These are phyloP conservation scores for Calcarisporium arbuscula DNA, from an alignment of 2,329 filamentous ascomycete species.

Conservation along the genomic window DNA sequence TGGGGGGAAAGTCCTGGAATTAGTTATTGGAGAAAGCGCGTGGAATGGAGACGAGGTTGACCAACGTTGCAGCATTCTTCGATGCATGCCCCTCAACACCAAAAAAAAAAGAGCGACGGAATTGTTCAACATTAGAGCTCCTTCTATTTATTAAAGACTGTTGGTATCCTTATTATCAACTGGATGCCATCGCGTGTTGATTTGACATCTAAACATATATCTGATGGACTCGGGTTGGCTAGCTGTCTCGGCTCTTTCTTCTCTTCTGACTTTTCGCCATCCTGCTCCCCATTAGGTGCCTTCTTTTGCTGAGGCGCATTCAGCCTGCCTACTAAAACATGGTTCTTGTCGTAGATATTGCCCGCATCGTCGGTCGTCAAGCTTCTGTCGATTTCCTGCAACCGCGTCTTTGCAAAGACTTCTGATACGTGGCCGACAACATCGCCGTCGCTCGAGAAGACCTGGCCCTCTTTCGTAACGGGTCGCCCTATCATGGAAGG, in stretches of 20 bases:
- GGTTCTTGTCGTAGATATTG: slow-evolving; percentile 51
- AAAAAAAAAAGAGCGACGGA: too few species aligned
- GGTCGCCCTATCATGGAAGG: slow-evolving; percentile 47
- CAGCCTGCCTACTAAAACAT: slow-evolving; percentile 57
- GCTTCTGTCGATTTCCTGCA: slow-evolving; percentile 45
- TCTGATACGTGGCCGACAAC: slow-evolving; percentile 69
- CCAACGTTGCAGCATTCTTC: too few species aligned
- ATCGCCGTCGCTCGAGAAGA: slow-evolving; percentile 72
- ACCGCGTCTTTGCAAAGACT: slow-evolving; percentile 41
- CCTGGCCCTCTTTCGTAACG: slow-evolving; percentile 38
- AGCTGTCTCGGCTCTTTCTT: slow-evolving; percentile 25
- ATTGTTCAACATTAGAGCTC: too few species aligned
- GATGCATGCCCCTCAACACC: too few species aligned
- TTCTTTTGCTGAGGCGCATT: slow-evolving; percentile 29
- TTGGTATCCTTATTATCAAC: slow-evolving; percentile 51
- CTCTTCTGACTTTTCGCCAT: slow-evolving; percentile 24
- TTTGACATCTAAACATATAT: slow-evolving; percentile 51
- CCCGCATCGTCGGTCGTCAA: slow-evolving; percentile 51
- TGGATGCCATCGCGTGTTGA: slow-evolving; percentile 53
- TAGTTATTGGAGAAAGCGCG: too few species aligned
- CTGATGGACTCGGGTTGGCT: slow-evolving; percentile 37
- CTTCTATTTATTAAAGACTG: slow-evolving; percentile 38
- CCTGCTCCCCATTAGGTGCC: too few species aligned
- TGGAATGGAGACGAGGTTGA: too few species aligned
- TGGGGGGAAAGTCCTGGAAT: too few species aligned